These are phyloP conservation scores for Fusarium clavum DNA, from an alignment of 2,329 filamentous ascomycete genomes.

Conservation along the genomic window DNA sequence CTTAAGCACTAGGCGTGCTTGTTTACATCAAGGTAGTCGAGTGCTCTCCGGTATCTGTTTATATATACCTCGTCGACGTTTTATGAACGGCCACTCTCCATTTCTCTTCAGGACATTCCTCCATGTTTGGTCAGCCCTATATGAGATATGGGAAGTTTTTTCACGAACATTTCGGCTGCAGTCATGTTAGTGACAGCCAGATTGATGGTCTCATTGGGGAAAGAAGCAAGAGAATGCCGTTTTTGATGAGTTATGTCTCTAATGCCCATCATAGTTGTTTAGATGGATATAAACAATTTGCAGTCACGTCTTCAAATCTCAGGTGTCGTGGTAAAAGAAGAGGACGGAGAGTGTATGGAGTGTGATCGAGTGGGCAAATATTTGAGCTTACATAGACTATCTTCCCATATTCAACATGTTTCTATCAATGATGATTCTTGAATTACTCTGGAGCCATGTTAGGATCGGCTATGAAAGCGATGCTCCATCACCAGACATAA, in stretches of 20 bases:
- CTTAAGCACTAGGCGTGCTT: background rate
- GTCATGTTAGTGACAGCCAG: background rate
- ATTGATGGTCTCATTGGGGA: background rate
- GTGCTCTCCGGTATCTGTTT: background rate
- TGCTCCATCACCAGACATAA: background rate
- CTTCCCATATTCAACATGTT: background rate
- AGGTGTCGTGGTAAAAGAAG: background rate
- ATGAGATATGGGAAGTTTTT: background rate
- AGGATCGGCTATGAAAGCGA: background rate
- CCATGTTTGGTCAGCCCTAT: background rate
- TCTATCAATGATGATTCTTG: background rate
- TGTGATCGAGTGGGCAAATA: background rate
- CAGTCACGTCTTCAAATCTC: background rate
- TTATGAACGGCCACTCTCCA: background rate
- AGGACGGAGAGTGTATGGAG: background rate
- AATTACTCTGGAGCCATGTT: background rate
- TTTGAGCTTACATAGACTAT: background rate
- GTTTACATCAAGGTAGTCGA: background rate
- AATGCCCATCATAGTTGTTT: background rate
- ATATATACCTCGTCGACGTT: background rate
- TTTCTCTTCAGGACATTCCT: background rate
- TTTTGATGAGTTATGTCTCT: background rate
- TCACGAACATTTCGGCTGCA: background rate
- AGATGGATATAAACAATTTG: background rate
- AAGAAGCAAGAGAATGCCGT: background rate